A percentile compares a stretch with the other conserved stretches of the same genome.
phyloP scores from a whole-genome alignment of 305 asterid genomes.

The Plantago lanceolata region DNA sequence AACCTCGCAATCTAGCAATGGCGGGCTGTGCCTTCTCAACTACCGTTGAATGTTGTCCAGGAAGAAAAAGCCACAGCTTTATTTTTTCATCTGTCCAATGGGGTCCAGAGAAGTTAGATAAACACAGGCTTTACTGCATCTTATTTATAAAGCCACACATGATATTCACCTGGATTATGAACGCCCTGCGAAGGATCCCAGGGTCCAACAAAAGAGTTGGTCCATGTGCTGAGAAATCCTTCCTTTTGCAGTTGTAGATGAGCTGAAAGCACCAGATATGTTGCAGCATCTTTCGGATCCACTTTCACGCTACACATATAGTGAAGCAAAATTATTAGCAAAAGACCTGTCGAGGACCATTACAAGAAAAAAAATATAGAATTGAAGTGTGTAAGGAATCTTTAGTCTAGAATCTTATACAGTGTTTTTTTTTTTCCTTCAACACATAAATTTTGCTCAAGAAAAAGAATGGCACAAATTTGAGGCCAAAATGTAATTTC shows the following conservation, averaged over 20 bases:
- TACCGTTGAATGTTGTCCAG: conserved; percentile 77
- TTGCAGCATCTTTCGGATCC: conserved; percentile 73
- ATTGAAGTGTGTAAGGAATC: not conserved
- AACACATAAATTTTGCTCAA: not conserved
- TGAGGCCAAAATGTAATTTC: not conserved
- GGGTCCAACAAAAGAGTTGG: conserved; percentile 95
- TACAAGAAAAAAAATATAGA: conserved; percentile 13
- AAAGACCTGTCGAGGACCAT: conserved; percentile 9
- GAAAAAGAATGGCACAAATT: not conserved
- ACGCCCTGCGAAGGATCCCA: conserved; percentile 99
- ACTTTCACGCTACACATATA: conserved; percentile 49
- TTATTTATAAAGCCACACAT: conserved; percentile 22
- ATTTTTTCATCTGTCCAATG: conserved; percentile 79
- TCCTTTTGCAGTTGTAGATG: conserved; percentile 89
- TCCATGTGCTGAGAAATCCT: conserved; percentile 93
- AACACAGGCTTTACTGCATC: conserved; percentile 8
- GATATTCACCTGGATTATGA: conserved; percentile 87
- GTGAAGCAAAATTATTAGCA: conserved; percentile 32
- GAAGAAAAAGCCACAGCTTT: conserved; percentile 96
- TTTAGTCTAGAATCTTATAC: conserved; percentile 8
- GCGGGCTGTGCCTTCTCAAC: conserved; percentile 77
- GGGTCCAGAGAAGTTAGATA: conserved; percentile 33
- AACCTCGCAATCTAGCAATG: conserved; percentile 85
- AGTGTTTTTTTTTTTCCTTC: not conserved
- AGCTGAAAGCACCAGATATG: conserved; percentile 69